These are phyloP conservation scores for Stagonosporopsis chrysanthemi DNA, from an alignment of 2,329 filamentous ascomycete species.

Conservation along the genomic window DNA sequence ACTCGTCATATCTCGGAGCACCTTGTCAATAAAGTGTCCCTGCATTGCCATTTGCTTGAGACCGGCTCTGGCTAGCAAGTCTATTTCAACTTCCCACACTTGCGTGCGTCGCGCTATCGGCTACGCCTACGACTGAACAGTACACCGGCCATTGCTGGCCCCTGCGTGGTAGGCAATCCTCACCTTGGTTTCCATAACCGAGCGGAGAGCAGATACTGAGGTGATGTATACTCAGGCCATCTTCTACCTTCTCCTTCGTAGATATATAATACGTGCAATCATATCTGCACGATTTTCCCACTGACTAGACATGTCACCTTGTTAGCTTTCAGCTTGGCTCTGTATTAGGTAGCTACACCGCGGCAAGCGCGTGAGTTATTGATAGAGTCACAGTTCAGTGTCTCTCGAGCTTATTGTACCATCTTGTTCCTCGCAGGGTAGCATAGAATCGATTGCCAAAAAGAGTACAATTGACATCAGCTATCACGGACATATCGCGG, in stretches of 20 bases:
- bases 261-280: background rate
- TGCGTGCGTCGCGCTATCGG: background rate
- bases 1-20: background rate
- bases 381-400: background rate
- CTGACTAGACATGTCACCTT: background rate
- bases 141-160: background rate
- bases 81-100: background rate
- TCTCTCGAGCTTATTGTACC: background rate
- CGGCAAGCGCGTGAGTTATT: constrained; percentile 1
- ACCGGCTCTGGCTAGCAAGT: background rate
- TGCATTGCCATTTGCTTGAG: background rate
- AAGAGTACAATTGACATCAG: background rate
- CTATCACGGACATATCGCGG: background rate
- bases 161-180: background rate
- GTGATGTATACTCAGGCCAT: background rate
- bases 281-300: background rate
- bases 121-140: background rate
- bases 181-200: background rate
- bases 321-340: background rate
- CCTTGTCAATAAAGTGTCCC: background rate
- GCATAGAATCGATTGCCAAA: background rate
- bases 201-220: background rate
- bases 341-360: background rate
- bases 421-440: background rate
- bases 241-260: too few species aligned